Percentiles rank a stretch among this genome's conserved stretches.
Evolutionary conservation across 108 stramenopile species (phyloP).

Genomic region (Conticribra weissflogii): DNA sequence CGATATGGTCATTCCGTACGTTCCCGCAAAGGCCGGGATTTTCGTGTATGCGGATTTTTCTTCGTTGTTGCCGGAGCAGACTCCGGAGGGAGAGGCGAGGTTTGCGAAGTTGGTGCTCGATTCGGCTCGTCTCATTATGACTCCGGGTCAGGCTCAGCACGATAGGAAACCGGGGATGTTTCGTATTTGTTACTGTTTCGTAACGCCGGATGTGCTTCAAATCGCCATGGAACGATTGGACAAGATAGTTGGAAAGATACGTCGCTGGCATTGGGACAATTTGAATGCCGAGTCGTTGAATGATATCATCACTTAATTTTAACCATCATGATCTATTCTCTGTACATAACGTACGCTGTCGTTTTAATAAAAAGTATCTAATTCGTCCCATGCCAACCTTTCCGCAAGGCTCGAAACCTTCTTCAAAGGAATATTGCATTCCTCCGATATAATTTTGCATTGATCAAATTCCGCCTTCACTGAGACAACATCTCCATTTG

Average conservation of each 20-base stretch:
- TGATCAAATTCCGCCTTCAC: conserved; percentile 94
- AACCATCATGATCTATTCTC: too few relatives aligned
- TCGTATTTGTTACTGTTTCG: conserved; percentile 88
- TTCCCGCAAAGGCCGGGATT: conserved; percentile 77
- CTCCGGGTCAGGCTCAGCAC: conserved; percentile 78
- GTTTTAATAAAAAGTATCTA: neutral
- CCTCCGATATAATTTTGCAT: conserved; percentile 69
- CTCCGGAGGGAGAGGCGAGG: conserved; percentile 73
- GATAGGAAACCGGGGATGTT: conserved; percentile 86
- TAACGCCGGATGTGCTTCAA: conserved; percentile 67
- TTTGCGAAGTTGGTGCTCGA: conserved; percentile 65
- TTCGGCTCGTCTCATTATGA: conserved; percentile 79
- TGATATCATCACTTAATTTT: conserved; percentile 29
- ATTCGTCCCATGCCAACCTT: conserved; percentile 36
- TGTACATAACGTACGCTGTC: too few relatives aligned
- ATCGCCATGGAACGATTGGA: conserved; percentile 86
- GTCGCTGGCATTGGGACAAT: conserved; percentile 77
- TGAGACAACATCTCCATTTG: conserved; percentile 61
- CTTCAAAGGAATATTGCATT: conserved; percentile 67
- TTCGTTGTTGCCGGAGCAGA: conserved; percentile 69
- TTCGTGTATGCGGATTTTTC: conserved; percentile 92
- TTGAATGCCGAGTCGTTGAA: conserved; percentile 59
- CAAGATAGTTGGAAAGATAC: conserved; percentile 69
- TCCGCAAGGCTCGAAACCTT: conserved; percentile 59
- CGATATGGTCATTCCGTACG: conserved; percentile 84